A percentile compares a stretch with the other conserved stretches of the same genome.
Conservation (phyloP, 139 green algal genomes). For the Chlorella sp. region DNA sequence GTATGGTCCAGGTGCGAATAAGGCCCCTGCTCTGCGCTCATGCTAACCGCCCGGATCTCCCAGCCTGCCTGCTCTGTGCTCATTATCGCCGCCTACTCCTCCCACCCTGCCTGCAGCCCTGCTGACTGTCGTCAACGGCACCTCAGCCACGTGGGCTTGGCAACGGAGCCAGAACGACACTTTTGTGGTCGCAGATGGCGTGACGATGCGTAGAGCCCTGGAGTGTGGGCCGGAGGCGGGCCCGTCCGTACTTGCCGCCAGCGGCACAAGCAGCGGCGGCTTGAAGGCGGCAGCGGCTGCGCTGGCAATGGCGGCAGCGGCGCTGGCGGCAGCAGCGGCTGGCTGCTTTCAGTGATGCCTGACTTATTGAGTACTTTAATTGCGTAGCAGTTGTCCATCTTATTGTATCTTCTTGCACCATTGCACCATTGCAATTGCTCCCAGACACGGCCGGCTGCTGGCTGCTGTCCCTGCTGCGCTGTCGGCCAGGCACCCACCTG, state of each 20-base stretch:
- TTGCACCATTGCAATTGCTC: too few species aligned
- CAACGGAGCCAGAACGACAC: conserved; percentile 31
- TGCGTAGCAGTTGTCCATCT: too few species aligned
- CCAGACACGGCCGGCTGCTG: too few species aligned
- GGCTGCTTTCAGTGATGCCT: not conserved
- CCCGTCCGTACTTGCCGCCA: not conserved
- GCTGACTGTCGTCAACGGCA: conserved; percentile 23
- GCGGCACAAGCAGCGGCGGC: not conserved
- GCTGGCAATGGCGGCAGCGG: not conserved
- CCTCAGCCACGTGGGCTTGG: conserved; percentile 36
- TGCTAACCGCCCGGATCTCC: not conserved
- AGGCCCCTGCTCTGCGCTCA: not conserved
- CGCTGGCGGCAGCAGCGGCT: not conserved
- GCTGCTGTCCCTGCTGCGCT: too few species aligned
- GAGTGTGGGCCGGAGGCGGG: not conserved
- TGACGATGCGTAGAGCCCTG: not conserved
- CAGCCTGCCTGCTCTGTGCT: not conserved
- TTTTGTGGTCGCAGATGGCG: not conserved
- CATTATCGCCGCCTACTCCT: too few species aligned
- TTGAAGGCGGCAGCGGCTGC: not conserved
- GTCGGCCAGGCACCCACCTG: too few species aligned
- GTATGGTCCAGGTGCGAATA: not conserved
- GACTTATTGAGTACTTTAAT: not conserved
- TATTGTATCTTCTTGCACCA: too few species aligned
- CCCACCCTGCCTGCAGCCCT: not conserved